Evolutionary conservation across 306 rosid species (phyloP), one percentile per base, ranked within the genome.

Genomic region (Lotus japonicus): DNA sequence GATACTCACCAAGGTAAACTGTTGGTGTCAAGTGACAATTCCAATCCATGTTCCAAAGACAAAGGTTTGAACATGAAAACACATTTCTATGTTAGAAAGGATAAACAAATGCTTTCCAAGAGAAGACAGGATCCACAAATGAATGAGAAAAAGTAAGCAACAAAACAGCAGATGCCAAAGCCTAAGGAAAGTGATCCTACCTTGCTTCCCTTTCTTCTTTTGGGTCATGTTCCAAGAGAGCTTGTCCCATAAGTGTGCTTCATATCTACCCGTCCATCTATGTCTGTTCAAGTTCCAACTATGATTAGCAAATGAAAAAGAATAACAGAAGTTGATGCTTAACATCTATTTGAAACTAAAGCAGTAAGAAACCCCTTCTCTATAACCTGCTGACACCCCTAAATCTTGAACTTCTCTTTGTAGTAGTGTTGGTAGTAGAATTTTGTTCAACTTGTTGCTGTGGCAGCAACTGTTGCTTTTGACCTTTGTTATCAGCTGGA

Each of bases 121-220:
- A 67, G 7, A n/a, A 36, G n/a, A 35, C 49, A 21, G 43, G 36
- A 31, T 31, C 5, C 36, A 31, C 36, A 31, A 31, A 31, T n/a
- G 66, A 48, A 33, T 12, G 39, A 46, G 42, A 9, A 44, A 54
- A 43, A 2, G 45, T 11, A 6, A 50, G 45, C 31, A 41, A 31
- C 33, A 41, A 50, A 38, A 3, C 13, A 31, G 11, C 2, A 3
- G 48, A 35, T 13, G 19, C 13, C 9, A 4, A 49, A 35, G 13
- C 39, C 50, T 0, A 0, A 63, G 39, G 11, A 2, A 19, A 19
- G 42, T 5, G 38, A 46, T 23, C 19, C 1, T 41, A 79, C 89
- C 96, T 90, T 90, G 92, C 69, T 90, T 87, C 23, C 97, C 97
- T 76, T 87, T 90, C 84, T 88, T 90, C 79, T 83, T 90, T 75